phyloP scores from a whole-genome alignment of 352 stramenopile species.

The Achlya hypogyna region DNA sequence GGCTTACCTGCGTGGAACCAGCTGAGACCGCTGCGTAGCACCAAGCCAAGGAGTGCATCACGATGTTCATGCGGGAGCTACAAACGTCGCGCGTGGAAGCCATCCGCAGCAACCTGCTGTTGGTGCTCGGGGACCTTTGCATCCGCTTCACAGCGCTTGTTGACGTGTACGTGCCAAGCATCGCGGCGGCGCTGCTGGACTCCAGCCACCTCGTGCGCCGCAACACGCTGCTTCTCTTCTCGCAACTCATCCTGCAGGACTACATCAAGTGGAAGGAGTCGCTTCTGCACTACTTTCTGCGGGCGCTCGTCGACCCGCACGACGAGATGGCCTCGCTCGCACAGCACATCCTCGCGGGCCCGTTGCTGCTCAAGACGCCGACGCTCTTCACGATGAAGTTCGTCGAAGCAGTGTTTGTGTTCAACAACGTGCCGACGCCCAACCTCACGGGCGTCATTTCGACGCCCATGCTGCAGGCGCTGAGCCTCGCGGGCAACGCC shows the following conservation, averaged over 20 bases:
- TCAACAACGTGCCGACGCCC: constrained; percentile 68
- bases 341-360: constrained; percentile 86
- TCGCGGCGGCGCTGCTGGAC: constrained; percentile 90
- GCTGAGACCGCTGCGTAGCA: constrained; percentile 6
- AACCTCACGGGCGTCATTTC: constrained; percentile 31
- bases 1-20: neutral
- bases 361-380: constrained; percentile 86
- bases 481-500: constrained; percentile 35
- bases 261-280: constrained; percentile 98
- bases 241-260: constrained; percentile 94
- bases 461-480: constrained; percentile 41
- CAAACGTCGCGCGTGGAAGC: constrained; percentile 65
- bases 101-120: constrained; percentile 94
- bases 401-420: constrained; percentile 94
- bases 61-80: constrained; percentile 92
- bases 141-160: constrained; percentile 95
- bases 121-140: constrained; percentile 95
- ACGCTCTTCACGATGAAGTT: constrained; percentile 95
- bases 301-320: constrained; percentile 89
- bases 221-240: constrained; percentile 93
- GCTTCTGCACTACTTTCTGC: constrained; percentile 93
- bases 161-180: constrained; percentile 92
- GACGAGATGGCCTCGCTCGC: constrained; percentile 89
- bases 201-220: constrained; percentile 83
- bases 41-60: constrained; percentile 90